These are phyloP conservation scores for Candida morakotiae DNA, from an alignment of 805 yeast genomes.

Conservation along the genomic window DNA sequence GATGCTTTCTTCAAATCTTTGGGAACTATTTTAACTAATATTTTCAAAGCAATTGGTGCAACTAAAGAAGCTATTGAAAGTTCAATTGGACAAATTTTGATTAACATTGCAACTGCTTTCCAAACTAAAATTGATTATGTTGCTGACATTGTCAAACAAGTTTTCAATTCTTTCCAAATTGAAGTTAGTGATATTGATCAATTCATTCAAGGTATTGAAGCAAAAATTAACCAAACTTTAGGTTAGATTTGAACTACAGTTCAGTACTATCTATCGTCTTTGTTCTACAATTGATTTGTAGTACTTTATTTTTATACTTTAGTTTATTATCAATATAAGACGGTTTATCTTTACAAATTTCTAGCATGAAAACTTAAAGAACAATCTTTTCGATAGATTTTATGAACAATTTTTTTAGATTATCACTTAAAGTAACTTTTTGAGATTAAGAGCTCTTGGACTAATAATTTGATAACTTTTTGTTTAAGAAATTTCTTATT, in stretches of 20 bases:
- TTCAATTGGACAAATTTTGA: slow-evolving; percentile 2
- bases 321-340: too few relatives aligned
- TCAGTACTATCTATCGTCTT: too few relatives aligned
- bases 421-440: too few relatives aligned
- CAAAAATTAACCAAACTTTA: neutral
- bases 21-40: slow-evolving; percentile 1
- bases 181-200: neutral
- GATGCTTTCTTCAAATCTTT: neutral
- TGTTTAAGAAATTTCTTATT: too few relatives aligned
- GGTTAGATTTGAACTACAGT: neutral
- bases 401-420: too few relatives aligned
- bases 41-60: slow-evolving; percentile 1
- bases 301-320: too few relatives aligned
- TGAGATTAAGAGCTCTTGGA: too few relatives aligned
- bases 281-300: too few relatives aligned
- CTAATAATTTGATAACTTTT: too few relatives aligned
- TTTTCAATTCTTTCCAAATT: slow-evolving; percentile 1
- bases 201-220: slow-evolving; percentile 1
- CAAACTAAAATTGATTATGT: neutral
- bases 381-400: too few relatives aligned
- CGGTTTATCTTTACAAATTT: too few relatives aligned
- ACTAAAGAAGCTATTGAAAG: slow-evolving; percentile 1
- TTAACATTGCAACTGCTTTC: neutral
- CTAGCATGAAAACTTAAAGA: too few relatives aligned
- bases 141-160: neutral